Percentiles rank a stretch among this genome's conserved stretches.
Evolutionary conservation across 1,284 basidiomycete genomes (phyloP).

Genomic region (Tilletia setariae): DNA sequence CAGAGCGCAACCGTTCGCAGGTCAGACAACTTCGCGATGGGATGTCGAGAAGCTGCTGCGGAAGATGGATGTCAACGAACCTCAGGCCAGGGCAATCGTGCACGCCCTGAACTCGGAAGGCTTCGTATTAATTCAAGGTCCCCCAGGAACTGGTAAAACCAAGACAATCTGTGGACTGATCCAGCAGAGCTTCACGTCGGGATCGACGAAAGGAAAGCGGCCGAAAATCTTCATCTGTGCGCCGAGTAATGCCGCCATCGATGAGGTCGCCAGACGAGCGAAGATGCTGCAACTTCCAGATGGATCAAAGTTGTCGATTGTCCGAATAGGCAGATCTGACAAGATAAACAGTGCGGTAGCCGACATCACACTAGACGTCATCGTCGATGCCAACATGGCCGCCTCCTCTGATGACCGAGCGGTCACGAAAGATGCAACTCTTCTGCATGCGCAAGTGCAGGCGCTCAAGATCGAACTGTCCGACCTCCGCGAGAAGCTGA

Average conservation of each 20-base stretch:
- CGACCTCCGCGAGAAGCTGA: conserved; percentile 21
- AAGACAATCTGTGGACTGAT: conserved; percentile 96
- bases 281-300: conserved; percentile 71
- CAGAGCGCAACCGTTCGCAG: conserved; percentile 60
- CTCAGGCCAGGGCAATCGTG: conserved; percentile 86
- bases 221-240: conserved; percentile 86
- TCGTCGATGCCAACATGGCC: conserved; percentile 32
- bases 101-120: conserved; percentile 71
- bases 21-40: neutral
- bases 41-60: conserved; percentile 55
- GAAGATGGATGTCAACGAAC: conserved; percentile 83
- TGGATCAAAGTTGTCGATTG: conserved; percentile 66
- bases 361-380: conserved; percentile 75
- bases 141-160: conserved; percentile 97
- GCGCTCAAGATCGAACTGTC: conserved; percentile 28
- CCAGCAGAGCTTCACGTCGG: conserved; percentile 68
- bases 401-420: neutral
- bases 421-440: conserved; percentile 24
- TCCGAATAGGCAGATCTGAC: conserved; percentile 79
- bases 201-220: neutral
- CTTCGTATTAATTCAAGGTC: conserved; percentile 92
- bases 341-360: conserved; percentile 78
- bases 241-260: conserved; percentile 96
- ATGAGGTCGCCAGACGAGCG: conserved; percentile 86
- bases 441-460: conserved; percentile 31